Conservation (phyloP, 306 rosid species). For the Lathyrus tuberosus region DNA sequence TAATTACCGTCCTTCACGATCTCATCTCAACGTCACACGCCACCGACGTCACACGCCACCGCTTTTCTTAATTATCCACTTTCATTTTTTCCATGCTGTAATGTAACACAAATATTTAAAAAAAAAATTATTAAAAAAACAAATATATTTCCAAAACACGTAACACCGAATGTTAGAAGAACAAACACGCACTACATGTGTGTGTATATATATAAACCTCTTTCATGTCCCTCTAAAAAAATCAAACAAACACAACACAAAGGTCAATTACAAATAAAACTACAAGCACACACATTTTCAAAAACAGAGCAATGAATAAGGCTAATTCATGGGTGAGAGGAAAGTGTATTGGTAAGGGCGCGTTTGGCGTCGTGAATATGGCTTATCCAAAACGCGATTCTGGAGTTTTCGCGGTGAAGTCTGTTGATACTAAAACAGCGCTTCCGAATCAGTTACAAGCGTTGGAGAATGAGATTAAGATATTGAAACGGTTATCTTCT, state of each 20-base stretch:
- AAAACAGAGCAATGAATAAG: not conserved
- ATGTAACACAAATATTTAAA: not conserved
- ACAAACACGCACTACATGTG: constrained; percentile 33
- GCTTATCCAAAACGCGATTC: constrained; percentile 55
- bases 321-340: constrained; percentile 69
- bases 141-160: not conserved
- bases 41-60: constrained; percentile 63
- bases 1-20: constrained; percentile 36
- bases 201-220: constrained; percentile 42
- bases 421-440: constrained; percentile 54
- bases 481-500: constrained; percentile 46
- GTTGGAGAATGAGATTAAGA: constrained; percentile 74
- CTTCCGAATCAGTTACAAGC: constrained; percentile 49
- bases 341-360: constrained; percentile 70
- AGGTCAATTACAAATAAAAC: no score
- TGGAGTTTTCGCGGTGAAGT: constrained; percentile 74
- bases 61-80: constrained; percentile 53
- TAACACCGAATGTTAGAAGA: constrained; percentile 37
- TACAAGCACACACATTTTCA: not conserved
- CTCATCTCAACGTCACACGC: constrained; percentile 49
- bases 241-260: not conserved
- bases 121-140: not conserved
- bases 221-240: not conserved
- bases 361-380: constrained; percentile 66
- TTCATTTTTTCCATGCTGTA: constrained; percentile 55